Evolutionary conservation across 2,329 filamentous ascomycete species (phyloP).

Genomic region (Colletotrichum echinochloae): DNA sequence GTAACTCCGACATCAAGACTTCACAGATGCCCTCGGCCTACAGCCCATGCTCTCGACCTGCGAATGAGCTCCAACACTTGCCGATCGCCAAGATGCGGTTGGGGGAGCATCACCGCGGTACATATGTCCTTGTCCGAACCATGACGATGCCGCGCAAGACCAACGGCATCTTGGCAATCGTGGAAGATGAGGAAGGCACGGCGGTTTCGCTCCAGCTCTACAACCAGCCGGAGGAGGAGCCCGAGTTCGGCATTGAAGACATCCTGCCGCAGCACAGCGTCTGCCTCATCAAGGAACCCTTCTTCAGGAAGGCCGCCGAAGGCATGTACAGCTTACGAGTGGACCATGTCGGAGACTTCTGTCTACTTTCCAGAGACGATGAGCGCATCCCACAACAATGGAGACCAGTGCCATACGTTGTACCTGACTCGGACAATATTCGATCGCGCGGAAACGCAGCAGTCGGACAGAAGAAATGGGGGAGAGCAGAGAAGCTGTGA

Average conservation of each 20-base stretch:
- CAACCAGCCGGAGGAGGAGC: slow-evolving; percentile 55
- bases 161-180: slow-evolving; percentile 47
- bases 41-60: slow-evolving; percentile 42
- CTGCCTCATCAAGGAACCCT: slow-evolving; percentile 66
- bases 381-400: slow-evolving; percentile 55
- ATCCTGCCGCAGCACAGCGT: slow-evolving; percentile 50
- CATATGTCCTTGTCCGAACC: slow-evolving; percentile 40
- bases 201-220: slow-evolving; percentile 54
- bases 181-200: slow-evolving; percentile 54
- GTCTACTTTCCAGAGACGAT: slow-evolving; percentile 52
- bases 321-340: slow-evolving; percentile 60
- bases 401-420: slow-evolving; percentile 41
- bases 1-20: neutral
- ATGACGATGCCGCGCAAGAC: slow-evolving; percentile 41
- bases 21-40: slow-evolving; percentile 40
- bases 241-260: slow-evolving; percentile 48
- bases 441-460: slow-evolving; percentile 51
- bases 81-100: slow-evolving; percentile 48
- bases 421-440: slow-evolving; percentile 40
- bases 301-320: slow-evolving; percentile 56
- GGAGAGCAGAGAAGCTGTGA: slow-evolving; percentile 49
- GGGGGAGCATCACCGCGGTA: slow-evolving; percentile 47
- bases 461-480: slow-evolving; percentile 46
- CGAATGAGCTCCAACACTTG: slow-evolving; percentile 43
- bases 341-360: slow-evolving; percentile 64